These are phyloP conservation scores for Porodaedalea pini DNA, from an alignment of 1,284 basidiomycete genomes.

Conservation along the genomic window DNA sequence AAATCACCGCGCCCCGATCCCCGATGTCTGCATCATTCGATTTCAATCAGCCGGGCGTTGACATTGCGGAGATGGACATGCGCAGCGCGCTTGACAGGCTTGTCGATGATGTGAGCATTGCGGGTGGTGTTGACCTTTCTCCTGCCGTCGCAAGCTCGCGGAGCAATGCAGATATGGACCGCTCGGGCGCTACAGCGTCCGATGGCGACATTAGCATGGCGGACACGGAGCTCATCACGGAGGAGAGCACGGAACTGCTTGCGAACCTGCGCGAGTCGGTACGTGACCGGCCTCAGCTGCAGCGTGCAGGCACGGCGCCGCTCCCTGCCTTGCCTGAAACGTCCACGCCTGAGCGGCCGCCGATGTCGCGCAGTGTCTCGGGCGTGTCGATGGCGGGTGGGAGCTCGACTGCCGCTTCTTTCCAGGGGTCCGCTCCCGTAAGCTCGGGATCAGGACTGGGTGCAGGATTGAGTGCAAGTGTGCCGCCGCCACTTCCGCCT, in stretches of 20 bases:
- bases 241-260: constrained; percentile 17
- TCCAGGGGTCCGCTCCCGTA: neutral
- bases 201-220: constrained; percentile 18
- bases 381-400: constrained; percentile 15
- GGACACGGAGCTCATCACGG: constrained; percentile 18
- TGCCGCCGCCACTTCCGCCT: constrained; percentile 49
- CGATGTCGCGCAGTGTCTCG: constrained; percentile 33
- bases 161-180: neutral
- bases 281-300: neutral
- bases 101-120: constrained; percentile 59
- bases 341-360: neutral
- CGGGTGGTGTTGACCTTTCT: constrained; percentile 20
- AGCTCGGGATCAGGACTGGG: constrained; percentile 28
- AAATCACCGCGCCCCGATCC: neutral
- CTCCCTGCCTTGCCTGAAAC: constrained; percentile 20
- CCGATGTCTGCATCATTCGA: constrained; percentile 16
- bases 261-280: constrained; percentile 7
- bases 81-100: constrained; percentile 72
- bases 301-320: neutral
- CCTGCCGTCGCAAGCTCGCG: constrained; percentile 4
- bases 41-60: constrained; percentile 24
- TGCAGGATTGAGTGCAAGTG: neutral
- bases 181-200: constrained; percentile 6
- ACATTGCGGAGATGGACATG: constrained; percentile 59
- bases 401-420: neutral